These are phyloP conservation scores for Colletotrichum euphorbiae DNA, from an alignment of 2,329 filamentous ascomycete species.

Conservation along the genomic window DNA sequence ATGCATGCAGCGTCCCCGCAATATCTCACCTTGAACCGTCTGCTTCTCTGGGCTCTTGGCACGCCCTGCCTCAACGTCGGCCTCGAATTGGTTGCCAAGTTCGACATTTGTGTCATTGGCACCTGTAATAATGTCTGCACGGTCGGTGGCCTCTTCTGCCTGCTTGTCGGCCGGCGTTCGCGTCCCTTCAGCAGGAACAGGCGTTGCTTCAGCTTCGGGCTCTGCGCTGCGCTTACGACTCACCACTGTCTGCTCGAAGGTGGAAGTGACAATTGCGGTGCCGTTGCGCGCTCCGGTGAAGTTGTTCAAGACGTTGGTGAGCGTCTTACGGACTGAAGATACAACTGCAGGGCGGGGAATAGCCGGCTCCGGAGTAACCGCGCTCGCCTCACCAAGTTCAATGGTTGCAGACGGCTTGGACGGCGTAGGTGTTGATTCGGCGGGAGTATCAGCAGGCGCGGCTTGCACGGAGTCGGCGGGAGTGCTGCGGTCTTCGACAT, in stretches of 20 bases:
- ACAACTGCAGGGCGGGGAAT: neutral
- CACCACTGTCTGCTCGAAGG: constrained; percentile 28
- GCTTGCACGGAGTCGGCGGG: constrained; percentile 6
- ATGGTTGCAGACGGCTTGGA: neutral
- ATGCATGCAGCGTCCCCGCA: fast-evolving
- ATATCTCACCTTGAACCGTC: constrained; percentile 7
- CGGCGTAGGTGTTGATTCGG: neutral
- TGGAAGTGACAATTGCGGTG: constrained; percentile 11
- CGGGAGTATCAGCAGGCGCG: neutral
- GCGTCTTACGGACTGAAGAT: constrained; percentile 19
- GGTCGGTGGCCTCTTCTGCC: neutral
- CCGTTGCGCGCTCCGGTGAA: constrained; percentile 13
- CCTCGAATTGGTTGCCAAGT: constrained; percentile 26
- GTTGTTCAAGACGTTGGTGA: constrained; percentile 8
- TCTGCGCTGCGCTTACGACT: constrained; percentile 36
- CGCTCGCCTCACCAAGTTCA: neutral
- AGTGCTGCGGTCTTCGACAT: constrained; percentile 10
- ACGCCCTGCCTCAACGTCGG: constrained; percentile 2
- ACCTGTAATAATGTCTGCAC: constrained; percentile 2
- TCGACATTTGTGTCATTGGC: constrained; percentile 21
- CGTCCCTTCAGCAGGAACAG: neutral
- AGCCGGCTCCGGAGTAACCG: constrained; percentile 21
- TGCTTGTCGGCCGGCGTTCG: neutral
- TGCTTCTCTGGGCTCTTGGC: constrained; percentile 27
- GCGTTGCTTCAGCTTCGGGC: constrained; percentile 16